Evolutionary conservation across 192 early-diverging fungal species (phyloP), one percentile per base, ranked within the genome.

Genomic region (Bifiguratus adelaidae): DNA sequence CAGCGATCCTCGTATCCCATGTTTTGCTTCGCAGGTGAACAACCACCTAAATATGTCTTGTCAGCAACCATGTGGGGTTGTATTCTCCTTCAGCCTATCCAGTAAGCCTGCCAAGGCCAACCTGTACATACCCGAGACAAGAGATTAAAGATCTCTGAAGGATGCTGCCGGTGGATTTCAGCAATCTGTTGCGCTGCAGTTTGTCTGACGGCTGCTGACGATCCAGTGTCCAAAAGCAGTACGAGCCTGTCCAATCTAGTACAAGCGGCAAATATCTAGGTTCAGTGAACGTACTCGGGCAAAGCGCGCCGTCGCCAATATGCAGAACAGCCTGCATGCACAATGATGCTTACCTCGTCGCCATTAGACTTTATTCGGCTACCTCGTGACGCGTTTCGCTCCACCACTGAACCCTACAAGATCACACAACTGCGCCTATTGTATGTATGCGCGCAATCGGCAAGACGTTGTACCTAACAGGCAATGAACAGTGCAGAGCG

Each of bases 1-100:
- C 92, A n/a, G 96, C 96, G 26, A 85, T 77, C 3, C 96, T 90
- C 12, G 94, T 94, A 37, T 91, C 92, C 96, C 96, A 99, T 51
- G 75, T 77, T 57, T 82, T 82, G 58, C 82, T 91, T 24, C 91
- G 73, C 1, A 99, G 61, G 52, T 92, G 85, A 23, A 85, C 81
- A 2, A 92, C 54, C 7, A 91, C 85, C 86, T 89, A 52, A 42
- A 30, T 49, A 28, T 30, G 24, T 13, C 11, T 45, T 13, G 40
- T 23, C 26, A 45, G n/a, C 53, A 37, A 46, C 8, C 19, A 4
- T 29, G 29, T 33, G 32, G 32, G 32, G 8, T 33, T 33, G 32
- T 8, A 33, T 9, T 33, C 32, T 9, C 32, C 32, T 33, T n/a
- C 32, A 33, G 32, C n/a, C 32, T 9, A 8, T 8, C 8, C 32